Evolutionary conservation across 2,329 filamentous ascomycete species (phyloP), one percentile per base, ranked within the genome.

Genomic region (Chaetomiaceae sp.): DNA sequence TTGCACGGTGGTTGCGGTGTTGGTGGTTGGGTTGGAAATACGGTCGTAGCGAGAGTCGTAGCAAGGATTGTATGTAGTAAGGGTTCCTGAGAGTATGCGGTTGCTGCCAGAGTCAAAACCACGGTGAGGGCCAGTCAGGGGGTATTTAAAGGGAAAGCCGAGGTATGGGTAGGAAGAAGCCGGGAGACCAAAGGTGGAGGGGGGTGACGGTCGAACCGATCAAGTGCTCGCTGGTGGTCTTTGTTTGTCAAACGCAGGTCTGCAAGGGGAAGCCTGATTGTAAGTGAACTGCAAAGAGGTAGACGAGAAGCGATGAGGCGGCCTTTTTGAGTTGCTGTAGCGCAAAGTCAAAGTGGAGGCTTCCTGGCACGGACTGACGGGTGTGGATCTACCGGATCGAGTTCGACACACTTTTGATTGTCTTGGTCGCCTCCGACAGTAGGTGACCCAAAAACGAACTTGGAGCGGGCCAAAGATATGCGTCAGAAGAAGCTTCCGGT

Each of bases 241-340:
- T 51, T 59, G 62, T 63, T 63, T 64, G 62, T 60, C 58, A 48
- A 59, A 58, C 60, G 56, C 53, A 51, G 53, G 57, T 54, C 51
- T 53, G 55, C 36, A 36, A 49, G 57, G 62, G n/a, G 58, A 52
- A 60, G 47, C 51, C 51, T 59, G 56, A 60, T 56, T 58, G 57
- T 56, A 58, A 53, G 38, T 51, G 48, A 55, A 54, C 55, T 57
- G 59, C 52, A 50, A n/a, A n/a, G 53, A 50, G 34, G 56, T 54
- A 54, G 56, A 61, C 58, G 58, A 55, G 48, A 21, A 32, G 55
- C 30, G 55, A 53, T 33, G 50, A 58, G 56, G 44, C 48, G 54
- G 5, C 50, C 54, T 59, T n/a, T 60, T 57, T 59, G 54, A 53
- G 47, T 56, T 52, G 51, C 54, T 40, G 53, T 42, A 30, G 57